Percentiles rank a stretch among this genome's conserved stretches.
Evolutionary conservation across 768 basidiomycete species (phyloP).

Genomic region (Termitomyces sp.): DNA sequence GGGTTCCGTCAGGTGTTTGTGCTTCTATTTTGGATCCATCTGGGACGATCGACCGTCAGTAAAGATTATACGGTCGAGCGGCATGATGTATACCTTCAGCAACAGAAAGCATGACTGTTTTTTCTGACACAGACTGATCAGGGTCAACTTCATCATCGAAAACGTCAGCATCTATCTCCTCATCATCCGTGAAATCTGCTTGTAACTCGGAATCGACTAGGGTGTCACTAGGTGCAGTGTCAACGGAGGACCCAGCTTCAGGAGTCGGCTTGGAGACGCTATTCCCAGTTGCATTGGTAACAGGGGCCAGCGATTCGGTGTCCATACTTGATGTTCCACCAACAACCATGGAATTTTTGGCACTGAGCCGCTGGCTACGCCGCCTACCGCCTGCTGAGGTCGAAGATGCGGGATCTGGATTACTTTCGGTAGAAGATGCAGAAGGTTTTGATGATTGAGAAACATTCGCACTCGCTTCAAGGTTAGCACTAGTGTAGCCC

Average conservation of each 20-base stretch:
- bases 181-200: slow-evolving; percentile 83
- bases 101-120: slow-evolving; percentile 82
- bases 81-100: slow-evolving; percentile 58
- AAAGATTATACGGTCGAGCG: background rate
- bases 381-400: slow-evolving; percentile 53
- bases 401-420: slow-evolving; percentile 23
- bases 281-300: slow-evolving; percentile 7
- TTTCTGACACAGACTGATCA: slow-evolving; percentile 68
- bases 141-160: slow-evolving; percentile 77
- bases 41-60: slow-evolving; percentile 22
- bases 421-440: slow-evolving; percentile 26
- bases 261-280: slow-evolving; percentile 10
- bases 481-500: slow-evolving; percentile 55
- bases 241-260: slow-evolving; percentile 28
- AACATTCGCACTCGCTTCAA: slow-evolving; percentile 29
- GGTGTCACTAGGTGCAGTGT: slow-evolving; percentile 51
- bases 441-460: slow-evolving; percentile 29
- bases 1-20: slow-evolving; percentile 94
- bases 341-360: slow-evolving; percentile 43
- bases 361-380: slow-evolving; percentile 81
- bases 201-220: slow-evolving; percentile 62
- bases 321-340: slow-evolving; percentile 11
- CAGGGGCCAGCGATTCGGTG: slow-evolving; percentile 16
- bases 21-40: slow-evolving; percentile 95
- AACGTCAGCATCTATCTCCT: slow-evolving; percentile 84